Evolutionary conservation across 306 rosid species (phyloP).

Genomic region (Castanea sativa): DNA sequence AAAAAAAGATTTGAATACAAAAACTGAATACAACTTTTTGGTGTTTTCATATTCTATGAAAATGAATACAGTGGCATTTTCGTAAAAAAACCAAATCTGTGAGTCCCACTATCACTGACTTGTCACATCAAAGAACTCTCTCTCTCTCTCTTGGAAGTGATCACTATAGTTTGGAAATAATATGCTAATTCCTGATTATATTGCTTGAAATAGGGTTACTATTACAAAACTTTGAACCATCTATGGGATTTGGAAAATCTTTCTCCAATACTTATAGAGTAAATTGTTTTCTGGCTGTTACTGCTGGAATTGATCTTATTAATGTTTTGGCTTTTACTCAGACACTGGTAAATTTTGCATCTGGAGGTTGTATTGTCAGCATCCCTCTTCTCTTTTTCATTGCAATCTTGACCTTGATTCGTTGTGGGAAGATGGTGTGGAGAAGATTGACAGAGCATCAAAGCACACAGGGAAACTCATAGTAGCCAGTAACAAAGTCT

Average conservation of each 20-base stretch:
- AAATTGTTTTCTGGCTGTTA: not conserved
- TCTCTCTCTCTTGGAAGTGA: not conserved
- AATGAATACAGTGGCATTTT: no score
- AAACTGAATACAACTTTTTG: no score
- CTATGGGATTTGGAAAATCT: not conserved
- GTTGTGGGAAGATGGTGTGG: conserved; percentile 88
- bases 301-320: conserved; percentile 14
- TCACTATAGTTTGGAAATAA: not conserved
- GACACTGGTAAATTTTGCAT: conserved; percentile 81
- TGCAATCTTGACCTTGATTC: conserved; percentile 52
- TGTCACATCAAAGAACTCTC: no score
- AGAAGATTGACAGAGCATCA: conserved; percentile 64
- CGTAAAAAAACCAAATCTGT: no score
- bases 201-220: not conserved
- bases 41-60: no score
- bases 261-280: conserved; percentile 4
- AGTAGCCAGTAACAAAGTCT: conserved; percentile 15
- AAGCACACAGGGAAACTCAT: conserved; percentile 34
- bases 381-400: conserved; percentile 74
- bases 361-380: conserved; percentile 79
- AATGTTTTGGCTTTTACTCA: conserved; percentile 38
- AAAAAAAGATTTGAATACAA: no score
- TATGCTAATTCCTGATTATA: not conserved
- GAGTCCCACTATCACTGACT: no score
- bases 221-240: not conserved